Evolutionary conservation across 495 filamentous ascomycete species (phyloP), one percentile per base, ranked within the genome.

Genomic region (Staphylotrichum tortipilum): DNA sequence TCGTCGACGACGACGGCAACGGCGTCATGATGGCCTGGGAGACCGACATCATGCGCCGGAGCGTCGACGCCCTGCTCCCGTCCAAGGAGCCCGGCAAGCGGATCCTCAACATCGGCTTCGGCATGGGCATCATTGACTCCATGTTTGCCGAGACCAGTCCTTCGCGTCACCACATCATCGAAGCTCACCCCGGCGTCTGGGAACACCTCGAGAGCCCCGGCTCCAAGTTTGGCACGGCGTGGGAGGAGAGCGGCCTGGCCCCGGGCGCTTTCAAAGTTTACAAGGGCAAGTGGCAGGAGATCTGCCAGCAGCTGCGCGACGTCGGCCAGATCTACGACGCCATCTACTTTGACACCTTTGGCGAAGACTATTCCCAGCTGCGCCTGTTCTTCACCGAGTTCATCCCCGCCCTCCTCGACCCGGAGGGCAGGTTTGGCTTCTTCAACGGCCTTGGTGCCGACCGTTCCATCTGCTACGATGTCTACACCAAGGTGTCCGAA

Each of bases 1-100:
- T 98, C 8, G 76, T 96, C 1, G 92, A 98, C 55, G 72, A 73
- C 3, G 79, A 83, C 41, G 74, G 77, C 6, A 98, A 98, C 61
- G 88, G 89, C 23, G 88, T 98, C 1, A 98, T 98, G 92, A 76
- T 98, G 92, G 75, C 84, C 23, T 98, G 92, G 92, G 92, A 98
- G 67, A 83, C 83, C 0, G 78, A 81, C 29, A 89, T 97, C 47
- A 98, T 98, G 92, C 75, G 77, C 47, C 75, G 77, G 23, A 86
- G 82, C 30, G 88, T 89, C 22, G 75, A 66, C 24, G 56, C 65
- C 0, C 52, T 73, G 6, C 64, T 72, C 19, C 63, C 70, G 0
- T 61, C 43, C n/a, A 63, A 61, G 6, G 46, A 66, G 0, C 47
- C 75, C 0, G 84, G 81, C 0, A 75, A 86, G 46, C 75, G 83